These are phyloP conservation scores for Tolypocladium cylindrosporum DNA, from an alignment of 2,329 filamentous ascomycete genomes.

Conservation along the genomic window DNA sequence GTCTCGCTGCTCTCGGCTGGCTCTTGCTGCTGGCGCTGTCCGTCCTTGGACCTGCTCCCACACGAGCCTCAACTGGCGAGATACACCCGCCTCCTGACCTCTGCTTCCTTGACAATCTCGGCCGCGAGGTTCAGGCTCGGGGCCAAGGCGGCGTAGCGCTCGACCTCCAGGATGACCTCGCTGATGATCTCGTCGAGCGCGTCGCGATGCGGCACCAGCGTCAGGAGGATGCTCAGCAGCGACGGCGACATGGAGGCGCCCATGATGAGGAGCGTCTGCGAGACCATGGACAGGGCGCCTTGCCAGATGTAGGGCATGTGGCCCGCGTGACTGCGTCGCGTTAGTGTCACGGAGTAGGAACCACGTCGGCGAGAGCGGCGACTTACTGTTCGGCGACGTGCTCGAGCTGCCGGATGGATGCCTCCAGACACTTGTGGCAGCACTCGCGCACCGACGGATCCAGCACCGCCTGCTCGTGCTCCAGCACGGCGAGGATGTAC, in stretches of 20 bases:
- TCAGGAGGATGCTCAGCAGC: conserved; percentile 54
- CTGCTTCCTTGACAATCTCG: conserved; percentile 73
- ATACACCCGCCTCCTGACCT: conserved; percentile 57
- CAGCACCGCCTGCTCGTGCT: conserved; percentile 63
- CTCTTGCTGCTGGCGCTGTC: neutral
- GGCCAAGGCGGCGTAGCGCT: conserved; percentile 63
- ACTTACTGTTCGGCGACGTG: conserved; percentile 68
- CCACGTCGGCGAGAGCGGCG: too few relatives aligned
- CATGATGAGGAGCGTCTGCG: conserved; percentile 74
- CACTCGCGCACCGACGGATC: conserved; percentile 67
- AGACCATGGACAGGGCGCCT: conserved; percentile 72
- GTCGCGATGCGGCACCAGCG: conserved; percentile 43
- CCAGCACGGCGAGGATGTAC: conserved; percentile 69
- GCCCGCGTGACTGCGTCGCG: conserved; percentile 53
- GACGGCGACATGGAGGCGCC: conserved; percentile 72
- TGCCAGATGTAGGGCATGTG: conserved; percentile 84
- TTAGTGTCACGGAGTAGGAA: neutral
- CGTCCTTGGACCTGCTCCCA: neutral
- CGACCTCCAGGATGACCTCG: conserved; percentile 66
- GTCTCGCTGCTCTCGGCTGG: neutral
- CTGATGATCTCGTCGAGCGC: conserved; percentile 68
- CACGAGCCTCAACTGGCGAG: conserved; percentile 33
- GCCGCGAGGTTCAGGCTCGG: conserved; percentile 68
- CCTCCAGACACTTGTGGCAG: conserved; percentile 73
- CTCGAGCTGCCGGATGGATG: conserved; percentile 69